A percentile compares a stretch with the other conserved stretches of the same genome.
These are phyloP conservation scores for Micromonas pusilla DNA, from an alignment of 139 green algal genomes.

Conservation along the genomic window DNA sequence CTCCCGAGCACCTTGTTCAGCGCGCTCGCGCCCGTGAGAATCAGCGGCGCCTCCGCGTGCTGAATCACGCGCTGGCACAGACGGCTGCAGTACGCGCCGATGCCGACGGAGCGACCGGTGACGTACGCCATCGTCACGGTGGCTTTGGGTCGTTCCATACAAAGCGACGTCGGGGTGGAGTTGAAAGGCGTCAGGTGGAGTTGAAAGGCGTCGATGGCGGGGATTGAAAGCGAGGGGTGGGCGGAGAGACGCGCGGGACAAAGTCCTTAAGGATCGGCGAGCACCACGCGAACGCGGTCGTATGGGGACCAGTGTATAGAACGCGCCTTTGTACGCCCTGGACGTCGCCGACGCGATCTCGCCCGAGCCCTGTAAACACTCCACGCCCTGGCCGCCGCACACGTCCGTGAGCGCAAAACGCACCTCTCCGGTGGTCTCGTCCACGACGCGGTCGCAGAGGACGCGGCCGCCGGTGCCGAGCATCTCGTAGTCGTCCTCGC, in stretches of 20 bases:
- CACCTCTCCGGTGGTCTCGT: neutral
- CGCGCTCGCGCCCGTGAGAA: slow-evolving; percentile 93
- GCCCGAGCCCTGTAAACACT: slow-evolving; percentile 88
- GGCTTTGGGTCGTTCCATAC: too few species aligned
- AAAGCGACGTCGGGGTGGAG: too few species aligned
- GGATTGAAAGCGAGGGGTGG: too few species aligned
- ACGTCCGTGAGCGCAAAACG: slow-evolving; percentile 64
- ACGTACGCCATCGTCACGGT: slow-evolving; percentile 90
- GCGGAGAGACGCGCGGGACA: too few species aligned
- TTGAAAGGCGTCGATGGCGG: too few species aligned
- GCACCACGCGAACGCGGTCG: too few species aligned
- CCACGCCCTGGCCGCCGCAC: slow-evolving; percentile 89
- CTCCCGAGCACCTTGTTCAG: slow-evolving; percentile 95
- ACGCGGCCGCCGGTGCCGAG: slow-evolving; percentile 8
- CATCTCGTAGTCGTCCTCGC: slow-evolving; percentile 66
- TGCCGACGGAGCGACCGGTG: slow-evolving; percentile 86
- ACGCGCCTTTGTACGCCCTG: slow-evolving; percentile 54
- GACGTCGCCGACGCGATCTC: slow-evolving; percentile 75
- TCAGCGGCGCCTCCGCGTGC: slow-evolving; percentile 89
- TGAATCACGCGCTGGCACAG: slow-evolving; percentile 88
- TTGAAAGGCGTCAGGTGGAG: too few species aligned
- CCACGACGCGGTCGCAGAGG: neutral
- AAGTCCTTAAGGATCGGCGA: too few species aligned
- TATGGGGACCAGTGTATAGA: too few species aligned
- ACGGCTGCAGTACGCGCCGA: slow-evolving; percentile 94